Evolutionary conservation across 495 filamentous ascomycete species (phyloP).

Genomic region (Aspergillus funiculosus): DNA sequence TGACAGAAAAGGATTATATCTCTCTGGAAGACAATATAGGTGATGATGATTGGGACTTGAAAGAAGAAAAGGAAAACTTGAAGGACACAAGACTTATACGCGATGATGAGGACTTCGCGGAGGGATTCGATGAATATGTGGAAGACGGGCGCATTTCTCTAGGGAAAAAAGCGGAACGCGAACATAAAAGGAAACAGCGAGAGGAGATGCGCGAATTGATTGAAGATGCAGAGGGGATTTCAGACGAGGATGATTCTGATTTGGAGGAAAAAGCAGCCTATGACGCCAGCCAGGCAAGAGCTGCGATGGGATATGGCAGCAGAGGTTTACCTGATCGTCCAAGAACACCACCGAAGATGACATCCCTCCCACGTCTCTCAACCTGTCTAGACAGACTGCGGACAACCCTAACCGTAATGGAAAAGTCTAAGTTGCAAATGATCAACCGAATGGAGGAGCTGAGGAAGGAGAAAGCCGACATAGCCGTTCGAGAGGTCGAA

Average conservation of each 20-base stretch:
- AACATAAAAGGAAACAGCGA: constrained; percentile 58
- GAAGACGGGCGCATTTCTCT: constrained; percentile 77
- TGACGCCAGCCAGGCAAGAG: constrained; percentile 79
- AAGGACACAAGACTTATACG: constrained; percentile 66
- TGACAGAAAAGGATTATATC: constrained; percentile 74
- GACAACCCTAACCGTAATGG: constrained; percentile 49
- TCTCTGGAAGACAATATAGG: constrained; percentile 58
- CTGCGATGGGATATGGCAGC: constrained; percentile 65
- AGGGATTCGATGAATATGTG: constrained; percentile 90
- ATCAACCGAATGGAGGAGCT: constrained; percentile 56
- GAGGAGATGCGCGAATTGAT: constrained; percentile 82
- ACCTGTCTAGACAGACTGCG: constrained; percentile 47
- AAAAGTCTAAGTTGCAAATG: constrained; percentile 48
- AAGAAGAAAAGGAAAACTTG: constrained; percentile 43
- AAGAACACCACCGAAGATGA: constrained; percentile 53
- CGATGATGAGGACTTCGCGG: constrained; percentile 90
- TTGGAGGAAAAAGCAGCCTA: constrained; percentile 76
- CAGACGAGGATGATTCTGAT: constrained; percentile 70
- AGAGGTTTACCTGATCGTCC: constrained; percentile 39
- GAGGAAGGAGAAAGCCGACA: constrained; percentile 60
- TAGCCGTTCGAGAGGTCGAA: constrained; percentile 68
- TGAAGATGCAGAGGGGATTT: constrained; percentile 62
- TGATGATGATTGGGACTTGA: constrained; percentile 44
- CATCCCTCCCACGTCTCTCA: constrained; percentile 50
- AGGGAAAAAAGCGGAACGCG: constrained; percentile 73